Conservation (phyloP, 495 filamentous ascomycete genomes). For the Trichocladium uniseriatum region DNA sequence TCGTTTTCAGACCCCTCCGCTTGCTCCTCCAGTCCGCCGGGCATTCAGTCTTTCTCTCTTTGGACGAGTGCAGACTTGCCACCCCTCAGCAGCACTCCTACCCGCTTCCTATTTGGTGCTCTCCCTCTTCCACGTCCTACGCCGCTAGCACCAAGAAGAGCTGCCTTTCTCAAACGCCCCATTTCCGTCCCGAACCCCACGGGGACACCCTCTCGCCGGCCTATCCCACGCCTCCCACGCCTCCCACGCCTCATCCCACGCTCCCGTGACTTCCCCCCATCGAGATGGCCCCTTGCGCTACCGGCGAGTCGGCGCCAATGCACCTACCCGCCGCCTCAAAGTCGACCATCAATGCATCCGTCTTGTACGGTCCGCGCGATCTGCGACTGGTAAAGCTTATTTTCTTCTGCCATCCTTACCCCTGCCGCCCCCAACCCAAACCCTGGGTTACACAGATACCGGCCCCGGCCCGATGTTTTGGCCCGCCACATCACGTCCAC, state of each 20-base stretch:
- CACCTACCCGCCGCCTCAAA: conserved; percentile 36
- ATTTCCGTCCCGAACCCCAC: conserved; percentile 18
- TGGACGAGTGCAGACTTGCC: too few relatives aligned
- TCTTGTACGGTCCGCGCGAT: conserved; percentile 43
- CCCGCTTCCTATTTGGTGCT: too few relatives aligned
- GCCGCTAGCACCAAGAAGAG: conserved; percentile 5
- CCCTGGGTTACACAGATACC: conserved; percentile 23
- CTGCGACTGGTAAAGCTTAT: conserved; percentile 38
- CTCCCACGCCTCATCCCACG: conserved; percentile 28
- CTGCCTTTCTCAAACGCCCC: conserved; percentile 9
- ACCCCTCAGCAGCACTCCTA: too few relatives aligned
- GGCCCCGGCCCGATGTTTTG: too few relatives aligned
- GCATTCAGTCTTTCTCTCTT: too few relatives aligned
- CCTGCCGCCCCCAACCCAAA: conserved; percentile 9
- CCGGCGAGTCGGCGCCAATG: conserved; percentile 34
- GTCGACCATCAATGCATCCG: conserved; percentile 40
- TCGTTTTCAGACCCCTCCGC: conserved; percentile 3
- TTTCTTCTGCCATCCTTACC: conserved; percentile 4
- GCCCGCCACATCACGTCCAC: too few relatives aligned
- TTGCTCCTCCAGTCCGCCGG: too few relatives aligned
- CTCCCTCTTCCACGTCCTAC: conserved; percentile 10
- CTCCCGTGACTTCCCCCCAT: conserved; percentile 19
- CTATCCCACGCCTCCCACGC: conserved; percentile 18
- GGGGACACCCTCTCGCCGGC: conserved; percentile 15
- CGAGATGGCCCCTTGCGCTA: conserved; percentile 41